These are phyloP conservation scores for Pisolithus orientalis DNA, from an alignment of 768 basidiomycete genomes.

Conservation along the genomic window DNA sequence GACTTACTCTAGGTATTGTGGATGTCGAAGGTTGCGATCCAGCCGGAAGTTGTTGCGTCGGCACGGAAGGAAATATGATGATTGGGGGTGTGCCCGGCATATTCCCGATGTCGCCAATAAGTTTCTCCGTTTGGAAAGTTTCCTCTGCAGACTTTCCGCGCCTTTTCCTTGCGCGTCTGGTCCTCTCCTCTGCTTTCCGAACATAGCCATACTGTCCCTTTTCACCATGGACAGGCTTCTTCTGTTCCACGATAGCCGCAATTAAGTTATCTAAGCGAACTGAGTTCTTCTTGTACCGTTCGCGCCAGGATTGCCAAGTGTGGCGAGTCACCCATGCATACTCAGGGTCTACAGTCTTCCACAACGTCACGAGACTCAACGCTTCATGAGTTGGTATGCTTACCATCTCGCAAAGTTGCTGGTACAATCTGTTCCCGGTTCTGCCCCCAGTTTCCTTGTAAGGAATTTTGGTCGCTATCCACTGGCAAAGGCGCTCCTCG, in stretches of 20 bases:
- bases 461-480: constrained; percentile 81
- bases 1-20: constrained; percentile 30
- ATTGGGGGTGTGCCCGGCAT: constrained; percentile 13
- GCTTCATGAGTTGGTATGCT: constrained; percentile 5
- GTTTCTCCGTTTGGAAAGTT: constrained; percentile 11
- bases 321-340: constrained; percentile 77
- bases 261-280: constrained; percentile 61
- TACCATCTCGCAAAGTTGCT: constrained; percentile 73
- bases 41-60: constrained; percentile 9
- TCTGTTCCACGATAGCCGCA: constrained; percentile 59
- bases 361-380: neutral
- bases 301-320: constrained; percentile 88
- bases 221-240: constrained; percentile 61
- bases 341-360: constrained; percentile 59
- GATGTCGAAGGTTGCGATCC: constrained; percentile 25
- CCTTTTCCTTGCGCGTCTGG: constrained; percentile 50
- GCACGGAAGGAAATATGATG: constrained; percentile 17
- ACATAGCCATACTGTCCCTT: constrained; percentile 83
- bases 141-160: constrained; percentile 30
- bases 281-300: constrained; percentile 82
- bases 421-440: constrained; percentile 78
- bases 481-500: constrained; percentile 65
- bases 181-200: constrained; percentile 65
- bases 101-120: constrained; percentile 6
- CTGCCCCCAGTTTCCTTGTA: constrained; percentile 78